Evolutionary conservation across 805 yeast genomes (phyloP), one percentile per base, ranked within the genome.

Genomic region (Torulaspora franciscae): DNA sequence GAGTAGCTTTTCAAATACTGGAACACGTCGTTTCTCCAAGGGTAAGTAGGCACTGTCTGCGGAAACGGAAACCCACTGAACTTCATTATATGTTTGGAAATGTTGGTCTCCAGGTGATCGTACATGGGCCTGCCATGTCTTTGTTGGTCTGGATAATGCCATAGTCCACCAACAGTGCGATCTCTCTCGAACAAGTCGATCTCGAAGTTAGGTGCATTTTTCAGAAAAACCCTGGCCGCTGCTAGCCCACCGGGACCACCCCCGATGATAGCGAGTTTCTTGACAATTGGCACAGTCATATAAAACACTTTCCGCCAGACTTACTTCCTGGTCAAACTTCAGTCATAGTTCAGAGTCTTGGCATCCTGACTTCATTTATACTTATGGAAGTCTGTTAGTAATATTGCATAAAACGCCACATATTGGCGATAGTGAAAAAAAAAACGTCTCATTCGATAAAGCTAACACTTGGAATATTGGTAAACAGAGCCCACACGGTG

Each of bases 181-280:
- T 84, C 72, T 37, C 75, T 69, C 51, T 85, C 95, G 57, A 73
- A 84, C 4, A 83, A 69, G 22, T 74, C 76, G 38, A 85, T 70
- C 36, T 70, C 65, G 50, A 75, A 74, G 3, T 66, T 58, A 1
- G 62, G 56, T 14, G 69, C 67, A 52, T 81, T 89, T 7, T 69
- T 73, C 6, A 75, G 51, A 8, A 86, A 67, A 0, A 89, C 86
- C 46, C 80, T 77, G 0, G 85, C 79, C 3, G 76, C 67, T 0
- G 81, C 86, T 15, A 82, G 65, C 0, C 91, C 95, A 35, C 78
- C 73, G 0, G 93, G 90, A 0, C 95, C 95, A 2, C 79, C 89
- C 2, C 95, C 95, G 19, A 86, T 72, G 7, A 86, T 75, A 0
- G 87, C 88, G 3, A 85, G 69, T 26, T 64, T 59, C 42, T 64